Conservation (phyloP, 2,329 filamentous ascomycete species). For the Apiospora kogelbergensis region DNA sequence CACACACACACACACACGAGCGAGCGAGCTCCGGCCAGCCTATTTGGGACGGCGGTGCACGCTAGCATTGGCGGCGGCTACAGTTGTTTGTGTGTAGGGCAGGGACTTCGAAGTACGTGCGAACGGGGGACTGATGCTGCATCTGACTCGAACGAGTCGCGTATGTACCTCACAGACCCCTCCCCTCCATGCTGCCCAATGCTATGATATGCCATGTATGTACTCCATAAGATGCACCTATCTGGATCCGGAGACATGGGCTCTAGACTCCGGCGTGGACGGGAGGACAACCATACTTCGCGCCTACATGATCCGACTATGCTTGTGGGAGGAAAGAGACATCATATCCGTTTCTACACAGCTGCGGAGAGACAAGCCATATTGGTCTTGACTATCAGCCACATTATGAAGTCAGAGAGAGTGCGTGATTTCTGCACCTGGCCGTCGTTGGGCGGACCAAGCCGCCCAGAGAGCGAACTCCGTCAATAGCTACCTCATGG, state of each 20-base stretch:
- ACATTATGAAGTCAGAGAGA: neutral
- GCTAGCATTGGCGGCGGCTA: neutral
- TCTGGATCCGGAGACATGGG: neutral
- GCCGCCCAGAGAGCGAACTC: neutral
- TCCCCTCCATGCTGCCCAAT: neutral
- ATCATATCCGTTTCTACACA: neutral
- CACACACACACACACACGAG: neutral
- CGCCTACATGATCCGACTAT: neutral
- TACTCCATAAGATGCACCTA: neutral
- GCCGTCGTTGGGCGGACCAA: neutral
- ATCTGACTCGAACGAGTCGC: neutral
- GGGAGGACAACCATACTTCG: neutral
- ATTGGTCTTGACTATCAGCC: neutral
- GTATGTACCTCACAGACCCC: neutral
- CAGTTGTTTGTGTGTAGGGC: neutral
- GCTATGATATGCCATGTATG: neutral
- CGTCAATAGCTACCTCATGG: neutral
- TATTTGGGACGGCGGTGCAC: slow-evolving; percentile 6
- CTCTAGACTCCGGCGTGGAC: neutral
- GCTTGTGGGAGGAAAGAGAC: neutral
- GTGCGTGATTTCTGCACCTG: neutral
- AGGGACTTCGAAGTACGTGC: neutral
- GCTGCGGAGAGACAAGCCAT: neutral
- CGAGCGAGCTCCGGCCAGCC: neutral
- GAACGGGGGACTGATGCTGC: neutral